Evolutionary conservation across 75 land plant genomes (phyloP).

Genomic region (Pinus albicaulis): DNA sequence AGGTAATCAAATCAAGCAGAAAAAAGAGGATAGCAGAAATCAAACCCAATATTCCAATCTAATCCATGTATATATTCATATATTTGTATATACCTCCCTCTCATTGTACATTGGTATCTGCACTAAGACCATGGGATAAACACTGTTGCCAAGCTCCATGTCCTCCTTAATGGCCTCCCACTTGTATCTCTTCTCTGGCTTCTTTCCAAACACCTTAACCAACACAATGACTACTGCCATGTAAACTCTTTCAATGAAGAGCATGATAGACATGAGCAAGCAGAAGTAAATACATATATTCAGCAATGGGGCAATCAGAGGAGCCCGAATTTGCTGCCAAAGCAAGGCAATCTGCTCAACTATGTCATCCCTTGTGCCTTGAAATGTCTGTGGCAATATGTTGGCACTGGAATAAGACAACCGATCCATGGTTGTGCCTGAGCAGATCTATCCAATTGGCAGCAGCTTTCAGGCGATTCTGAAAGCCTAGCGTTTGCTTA

Average conservation of each 20-base stretch:
- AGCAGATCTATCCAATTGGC: background rate
- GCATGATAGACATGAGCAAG: conserved; percentile 68
- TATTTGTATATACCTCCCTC: conserved; percentile 48
- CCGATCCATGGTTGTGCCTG: conserved; percentile 9
- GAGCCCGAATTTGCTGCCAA: conserved; percentile 63
- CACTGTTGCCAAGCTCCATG: conserved; percentile 52
- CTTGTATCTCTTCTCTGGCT: conserved; percentile 62
- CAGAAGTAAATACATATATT: conserved; percentile 47
- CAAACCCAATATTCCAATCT: no score
- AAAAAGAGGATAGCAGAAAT: no score
- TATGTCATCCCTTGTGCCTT: conserved; percentile 22
- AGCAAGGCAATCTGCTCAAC: conserved; percentile 34
- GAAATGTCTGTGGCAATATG: conserved; percentile 21
- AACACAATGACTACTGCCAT: conserved; percentile 59
- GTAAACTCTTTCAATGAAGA: conserved; percentile 76
- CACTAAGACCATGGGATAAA: conserved; percentile 81
- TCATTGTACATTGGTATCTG: conserved; percentile 85
- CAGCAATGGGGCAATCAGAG: conserved; percentile 60
- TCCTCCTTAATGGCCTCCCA: conserved; percentile 74
- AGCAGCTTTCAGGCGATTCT: background rate
- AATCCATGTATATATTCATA: no score
- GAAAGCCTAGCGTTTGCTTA: background rate
- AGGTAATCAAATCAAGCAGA: no score
- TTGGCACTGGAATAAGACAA: background rate
- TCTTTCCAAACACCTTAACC: conserved; percentile 56